Conservation (phyloP, 306 rosid genomes). For the Trifolium pratense region DNA sequence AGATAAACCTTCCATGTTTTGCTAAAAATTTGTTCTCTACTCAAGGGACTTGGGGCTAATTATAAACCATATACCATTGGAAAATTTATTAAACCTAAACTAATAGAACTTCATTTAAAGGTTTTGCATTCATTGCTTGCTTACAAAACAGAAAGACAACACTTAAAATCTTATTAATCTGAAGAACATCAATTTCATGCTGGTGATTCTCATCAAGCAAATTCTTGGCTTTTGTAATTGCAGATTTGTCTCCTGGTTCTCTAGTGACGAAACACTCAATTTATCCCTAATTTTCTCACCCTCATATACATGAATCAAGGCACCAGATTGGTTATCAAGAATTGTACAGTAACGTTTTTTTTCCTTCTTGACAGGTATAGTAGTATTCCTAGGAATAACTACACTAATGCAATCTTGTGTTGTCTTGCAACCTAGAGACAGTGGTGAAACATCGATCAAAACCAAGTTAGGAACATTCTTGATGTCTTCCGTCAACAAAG, state of each 20-base stretch:
- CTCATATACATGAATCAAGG: not conserved
- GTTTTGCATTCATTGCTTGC: not conserved
- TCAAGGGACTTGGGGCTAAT: no score
- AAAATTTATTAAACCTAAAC: no score
- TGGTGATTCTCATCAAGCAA: not conserved
- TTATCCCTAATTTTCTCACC: not conserved
- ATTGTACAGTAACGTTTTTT: fast-evolving
- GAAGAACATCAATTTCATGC: not conserved
- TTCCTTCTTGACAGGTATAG: not conserved
- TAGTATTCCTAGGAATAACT: not conserved
- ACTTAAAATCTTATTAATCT: not conserved
- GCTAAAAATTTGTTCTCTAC: no score
- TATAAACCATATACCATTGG: no score
- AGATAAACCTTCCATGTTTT: no score
- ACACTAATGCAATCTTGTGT: not conserved
- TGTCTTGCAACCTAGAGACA: not conserved
- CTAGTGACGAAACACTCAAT: not conserved
- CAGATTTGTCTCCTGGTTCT: not conserved
- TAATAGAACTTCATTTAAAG: not conserved
- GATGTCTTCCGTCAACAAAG: not conserved
- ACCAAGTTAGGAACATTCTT: not conserved
- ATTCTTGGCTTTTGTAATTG: no score
- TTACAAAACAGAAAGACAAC: no score
- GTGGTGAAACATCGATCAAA: not conserved
- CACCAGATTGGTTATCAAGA: not conserved